These are phyloP conservation scores for Coelastrella sp. DNA, from an alignment of 139 green algal genomes.

Conservation along the genomic window DNA sequence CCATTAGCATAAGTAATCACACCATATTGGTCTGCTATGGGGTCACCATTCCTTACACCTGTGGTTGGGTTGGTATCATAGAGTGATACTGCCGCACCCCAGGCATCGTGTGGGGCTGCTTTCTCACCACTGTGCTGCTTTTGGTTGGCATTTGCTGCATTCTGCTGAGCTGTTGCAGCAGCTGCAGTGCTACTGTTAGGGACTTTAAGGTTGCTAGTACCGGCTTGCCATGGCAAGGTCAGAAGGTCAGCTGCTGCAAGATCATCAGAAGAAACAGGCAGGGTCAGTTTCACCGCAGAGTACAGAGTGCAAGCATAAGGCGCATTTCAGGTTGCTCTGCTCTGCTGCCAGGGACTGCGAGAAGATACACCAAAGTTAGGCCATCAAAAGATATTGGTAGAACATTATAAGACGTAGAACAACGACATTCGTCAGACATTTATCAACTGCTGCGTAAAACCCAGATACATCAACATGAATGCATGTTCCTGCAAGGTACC, in stretches of 20 bases:
- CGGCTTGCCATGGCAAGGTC: no score
- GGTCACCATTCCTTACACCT: slow-evolving; percentile 54
- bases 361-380: neutral
- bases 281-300: neutral
- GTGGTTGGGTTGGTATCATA: slow-evolving; percentile 54
- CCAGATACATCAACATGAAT: neutral
- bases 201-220: no score
- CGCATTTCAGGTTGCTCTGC: no score
- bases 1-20: slow-evolving; percentile 42
- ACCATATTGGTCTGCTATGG: slow-evolving; percentile 62
- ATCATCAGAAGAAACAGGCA: no score
- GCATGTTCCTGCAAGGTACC: neutral
- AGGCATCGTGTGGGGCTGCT: neutral
- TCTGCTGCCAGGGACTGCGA: neutral
- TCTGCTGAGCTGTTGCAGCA: neutral
- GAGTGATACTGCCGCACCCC: slow-evolving; percentile 54
- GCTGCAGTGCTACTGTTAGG: no score
- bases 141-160: neutral
- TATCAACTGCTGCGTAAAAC: neutral
- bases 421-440: neutral
- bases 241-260: no score
- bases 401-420: neutral
- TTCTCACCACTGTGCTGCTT: neutral
- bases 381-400: neutral
- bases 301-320: neutral